phyloP scores from a whole-genome alignment of 1,139 yeast genomes.

The Suhomyces chickasaworum region DNA sequence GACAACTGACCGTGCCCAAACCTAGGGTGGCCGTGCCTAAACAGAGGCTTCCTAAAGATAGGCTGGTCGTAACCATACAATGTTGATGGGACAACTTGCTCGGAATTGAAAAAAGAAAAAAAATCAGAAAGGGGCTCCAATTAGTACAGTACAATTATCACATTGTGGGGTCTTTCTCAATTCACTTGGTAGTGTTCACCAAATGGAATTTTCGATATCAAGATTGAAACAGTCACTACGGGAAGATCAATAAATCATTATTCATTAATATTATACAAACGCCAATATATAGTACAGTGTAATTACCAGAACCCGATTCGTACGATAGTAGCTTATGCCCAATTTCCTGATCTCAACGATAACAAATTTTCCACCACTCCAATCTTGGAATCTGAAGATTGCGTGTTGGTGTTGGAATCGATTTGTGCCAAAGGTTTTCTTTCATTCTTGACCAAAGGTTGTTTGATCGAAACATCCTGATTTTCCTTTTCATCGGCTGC shows the following conservation, averaged over 20 bases:
- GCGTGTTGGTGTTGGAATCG: conserved; percentile 16
- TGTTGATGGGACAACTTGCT: too few species aligned
- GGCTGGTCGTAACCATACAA: too few species aligned
- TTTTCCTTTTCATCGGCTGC: conserved; percentile 16
- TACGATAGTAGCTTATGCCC: conserved; percentile 24
- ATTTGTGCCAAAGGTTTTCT: conserved; percentile 20
- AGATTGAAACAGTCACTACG: too few species aligned
- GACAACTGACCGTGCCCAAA: neutral
- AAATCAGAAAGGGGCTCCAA: too few species aligned
- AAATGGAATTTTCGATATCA: too few species aligned
- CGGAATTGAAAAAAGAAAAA: too few species aligned
- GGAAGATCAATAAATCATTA: neutral
- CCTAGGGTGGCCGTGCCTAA: too few species aligned
- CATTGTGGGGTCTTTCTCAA: too few species aligned
- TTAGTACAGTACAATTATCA: too few species aligned
- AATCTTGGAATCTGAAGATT: conserved; percentile 18
- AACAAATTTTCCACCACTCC: conserved; percentile 45
- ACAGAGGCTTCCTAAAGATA: too few species aligned
- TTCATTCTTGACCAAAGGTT: conserved; percentile 4
- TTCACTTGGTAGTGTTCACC: too few species aligned
- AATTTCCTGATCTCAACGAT: conserved; percentile 44
- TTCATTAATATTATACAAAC: conserved; percentile 4
- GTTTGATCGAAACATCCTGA: neutral
- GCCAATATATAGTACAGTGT: conserved; percentile 1
- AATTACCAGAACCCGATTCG: conserved; percentile 1